A percentile compares a stretch with the other conserved stretches of the same genome.
phyloP scores from a whole-genome alignment of 805 yeast species.

The Saturnispora dispora region DNA sequence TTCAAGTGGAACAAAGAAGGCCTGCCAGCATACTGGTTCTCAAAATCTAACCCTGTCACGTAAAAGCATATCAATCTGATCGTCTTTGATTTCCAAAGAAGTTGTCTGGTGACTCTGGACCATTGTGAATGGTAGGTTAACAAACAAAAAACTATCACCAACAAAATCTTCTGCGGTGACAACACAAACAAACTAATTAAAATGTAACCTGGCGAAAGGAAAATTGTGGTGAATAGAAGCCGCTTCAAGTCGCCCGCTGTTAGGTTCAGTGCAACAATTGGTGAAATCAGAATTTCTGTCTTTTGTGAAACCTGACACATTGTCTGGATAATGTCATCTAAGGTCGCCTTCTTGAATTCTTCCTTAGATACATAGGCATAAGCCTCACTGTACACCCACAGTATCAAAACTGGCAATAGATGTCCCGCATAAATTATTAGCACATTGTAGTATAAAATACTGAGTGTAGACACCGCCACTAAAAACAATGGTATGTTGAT shows the following conservation, averaged over 20 bases:
- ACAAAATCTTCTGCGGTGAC: conserved; percentile 58
- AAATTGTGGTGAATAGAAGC: conserved; percentile 71
- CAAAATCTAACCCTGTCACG: conserved; percentile 78
- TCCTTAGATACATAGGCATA: conserved; percentile 49
- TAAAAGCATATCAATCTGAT: conserved; percentile 69
- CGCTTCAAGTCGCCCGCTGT: conserved; percentile 73
- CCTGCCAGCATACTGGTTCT: conserved; percentile 25
- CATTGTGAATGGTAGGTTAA: conserved; percentile 83
- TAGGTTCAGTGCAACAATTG: conserved; percentile 67
- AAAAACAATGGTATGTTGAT: conserved; percentile 46
- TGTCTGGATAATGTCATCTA: conserved; percentile 77
- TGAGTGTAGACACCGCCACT: conserved; percentile 44
- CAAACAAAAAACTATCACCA: conserved; percentile 49
- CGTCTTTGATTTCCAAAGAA: conserved; percentile 74
- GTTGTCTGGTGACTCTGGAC: conserved; percentile 71
- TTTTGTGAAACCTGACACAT: conserved; percentile 67
- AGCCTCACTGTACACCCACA: conserved; percentile 51
- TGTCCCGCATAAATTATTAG: conserved; percentile 79
- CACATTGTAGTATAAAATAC: conserved; percentile 71
- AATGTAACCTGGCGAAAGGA: conserved; percentile 79
- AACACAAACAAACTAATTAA: conserved; percentile 57
- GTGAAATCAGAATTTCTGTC: conserved; percentile 68
- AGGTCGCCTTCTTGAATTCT: conserved; percentile 61
- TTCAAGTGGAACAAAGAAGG: conserved; percentile 42
- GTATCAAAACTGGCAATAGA: conserved; percentile 51